Percentiles rank a stretch among this genome's conserved stretches.
Conservation (phyloP, 176 grass and related monocot genomes). For the Raddia distichophylla region DNA sequence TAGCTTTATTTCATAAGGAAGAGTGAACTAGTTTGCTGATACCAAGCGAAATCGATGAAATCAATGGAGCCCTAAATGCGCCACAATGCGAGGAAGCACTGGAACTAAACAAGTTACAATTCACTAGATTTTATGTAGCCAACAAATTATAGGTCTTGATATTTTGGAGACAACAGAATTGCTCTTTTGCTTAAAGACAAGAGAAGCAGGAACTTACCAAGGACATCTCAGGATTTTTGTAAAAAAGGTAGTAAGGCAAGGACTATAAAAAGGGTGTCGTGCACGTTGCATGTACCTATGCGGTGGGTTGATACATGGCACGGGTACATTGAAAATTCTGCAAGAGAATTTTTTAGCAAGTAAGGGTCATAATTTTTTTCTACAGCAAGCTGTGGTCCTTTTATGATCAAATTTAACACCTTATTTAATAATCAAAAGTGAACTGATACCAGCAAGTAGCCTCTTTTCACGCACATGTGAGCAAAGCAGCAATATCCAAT, state of each 20-base stretch:
- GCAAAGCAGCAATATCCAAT: background rate
- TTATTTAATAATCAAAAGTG: background rate
- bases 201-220: constrained; percentile 54
- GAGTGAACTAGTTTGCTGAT: no score
- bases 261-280: background rate
- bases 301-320: background rate
- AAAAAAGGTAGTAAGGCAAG: background rate
- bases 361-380: background rate
- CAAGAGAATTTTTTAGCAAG: background rate
- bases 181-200: constrained; percentile 64
- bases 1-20: no score
- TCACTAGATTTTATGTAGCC: constrained; percentile 68
- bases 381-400: background rate
- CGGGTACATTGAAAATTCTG: background rate
- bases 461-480: background rate
- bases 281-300: background rate
- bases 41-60: no score
- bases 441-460: background rate
- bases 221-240: background rate
- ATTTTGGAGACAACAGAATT: constrained; percentile 50
- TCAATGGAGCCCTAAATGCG: no score
- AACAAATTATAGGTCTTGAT: constrained; percentile 58
- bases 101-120: constrained; percentile 1
- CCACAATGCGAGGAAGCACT: no score
- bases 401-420: background rate